These are phyloP conservation scores for Penicillium sp. DNA, from an alignment of 2,329 filamentous ascomycete species.

Conservation along the genomic window DNA sequence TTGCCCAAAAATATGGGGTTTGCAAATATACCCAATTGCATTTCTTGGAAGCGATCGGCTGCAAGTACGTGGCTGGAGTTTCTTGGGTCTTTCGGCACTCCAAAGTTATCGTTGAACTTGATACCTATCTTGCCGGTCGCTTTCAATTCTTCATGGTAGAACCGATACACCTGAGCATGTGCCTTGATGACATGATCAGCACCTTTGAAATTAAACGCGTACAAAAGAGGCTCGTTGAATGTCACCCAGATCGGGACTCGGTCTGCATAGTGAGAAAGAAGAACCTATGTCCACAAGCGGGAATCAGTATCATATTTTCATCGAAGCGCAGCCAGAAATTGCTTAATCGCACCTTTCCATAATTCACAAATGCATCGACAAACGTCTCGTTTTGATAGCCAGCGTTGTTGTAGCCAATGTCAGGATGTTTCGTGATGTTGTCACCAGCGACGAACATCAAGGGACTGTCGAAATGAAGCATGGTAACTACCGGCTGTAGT, in stretches of 20 bases:
- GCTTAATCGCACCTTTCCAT: slow-evolving; percentile 30
- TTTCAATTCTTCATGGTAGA: slow-evolving; percentile 44
- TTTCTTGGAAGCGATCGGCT: slow-evolving; percentile 34
- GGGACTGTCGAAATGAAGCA: slow-evolving; percentile 37
- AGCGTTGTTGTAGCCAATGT: slow-evolving; percentile 30
- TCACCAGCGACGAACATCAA: slow-evolving; percentile 25
- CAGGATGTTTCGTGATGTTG: slow-evolving; percentile 18
- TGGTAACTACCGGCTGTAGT: slow-evolving; percentile 44
- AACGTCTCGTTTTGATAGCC: slow-evolving; percentile 44
- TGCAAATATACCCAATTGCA: slow-evolving; percentile 45
- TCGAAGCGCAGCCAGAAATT: neutral
- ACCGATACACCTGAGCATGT: slow-evolving; percentile 36
- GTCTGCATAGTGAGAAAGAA: slow-evolving; percentile 41
- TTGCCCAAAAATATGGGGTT: slow-evolving; percentile 48
- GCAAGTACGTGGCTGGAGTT: slow-evolving; percentile 29
- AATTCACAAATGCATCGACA: slow-evolving; percentile 42
- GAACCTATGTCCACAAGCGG: slow-evolving; percentile 15
- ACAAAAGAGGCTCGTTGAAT: slow-evolving; percentile 44
- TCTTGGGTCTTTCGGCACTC: slow-evolving; percentile 46
- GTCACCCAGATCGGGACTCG: slow-evolving; percentile 46
- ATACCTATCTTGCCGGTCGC: slow-evolving; percentile 46
- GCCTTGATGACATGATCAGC: slow-evolving; percentile 54
- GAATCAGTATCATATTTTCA: neutral
- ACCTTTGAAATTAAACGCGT: slow-evolving; percentile 47
- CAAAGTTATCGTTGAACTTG: slow-evolving; percentile 55